phyloP scores from a whole-genome alignment of 2,329 filamentous ascomycete genomes.

The Epicoccum sorghinum region DNA sequence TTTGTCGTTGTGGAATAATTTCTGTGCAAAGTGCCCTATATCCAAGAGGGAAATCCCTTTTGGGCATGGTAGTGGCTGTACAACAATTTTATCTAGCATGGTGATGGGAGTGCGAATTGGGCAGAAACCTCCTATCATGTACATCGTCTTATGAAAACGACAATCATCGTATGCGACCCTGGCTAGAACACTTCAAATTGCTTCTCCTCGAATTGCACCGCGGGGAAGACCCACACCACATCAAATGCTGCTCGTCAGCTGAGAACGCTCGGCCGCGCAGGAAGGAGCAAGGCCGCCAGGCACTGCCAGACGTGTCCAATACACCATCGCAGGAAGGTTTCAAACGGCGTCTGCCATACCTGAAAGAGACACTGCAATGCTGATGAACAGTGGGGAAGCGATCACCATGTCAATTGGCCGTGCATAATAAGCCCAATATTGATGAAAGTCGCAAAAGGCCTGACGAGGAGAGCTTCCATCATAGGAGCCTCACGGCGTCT shows the following conservation, averaged over 20 bases:
- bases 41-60: too few relatives aligned
- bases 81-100: too few relatives aligned
- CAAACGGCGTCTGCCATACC: not conserved
- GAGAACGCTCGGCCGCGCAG: constrained; percentile 10
- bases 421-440: not conserved
- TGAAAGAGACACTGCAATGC: not conserved
- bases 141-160: too few relatives aligned
- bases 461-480: not conserved
- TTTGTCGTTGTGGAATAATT: too few relatives aligned
- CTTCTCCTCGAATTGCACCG: constrained; percentile 1
- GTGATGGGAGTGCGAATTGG: too few relatives aligned
- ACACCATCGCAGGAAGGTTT: not conserved
- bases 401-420: constrained; percentile 3
- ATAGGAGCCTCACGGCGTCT: not conserved
- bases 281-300: not conserved
- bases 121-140: too few relatives aligned
- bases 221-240: not conserved
- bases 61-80: too few relatives aligned
- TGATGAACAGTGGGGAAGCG: constrained; percentile 4
- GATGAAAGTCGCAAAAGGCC: not conserved
- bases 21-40: too few relatives aligned
- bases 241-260: not conserved
- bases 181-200: too few relatives aligned
- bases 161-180: too few relatives aligned
- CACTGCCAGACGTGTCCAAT: not conserved